These are phyloP conservation scores for Chalaropsis ovoidea DNA, from an alignment of 2,329 filamentous ascomycete species.

Conservation along the genomic window DNA sequence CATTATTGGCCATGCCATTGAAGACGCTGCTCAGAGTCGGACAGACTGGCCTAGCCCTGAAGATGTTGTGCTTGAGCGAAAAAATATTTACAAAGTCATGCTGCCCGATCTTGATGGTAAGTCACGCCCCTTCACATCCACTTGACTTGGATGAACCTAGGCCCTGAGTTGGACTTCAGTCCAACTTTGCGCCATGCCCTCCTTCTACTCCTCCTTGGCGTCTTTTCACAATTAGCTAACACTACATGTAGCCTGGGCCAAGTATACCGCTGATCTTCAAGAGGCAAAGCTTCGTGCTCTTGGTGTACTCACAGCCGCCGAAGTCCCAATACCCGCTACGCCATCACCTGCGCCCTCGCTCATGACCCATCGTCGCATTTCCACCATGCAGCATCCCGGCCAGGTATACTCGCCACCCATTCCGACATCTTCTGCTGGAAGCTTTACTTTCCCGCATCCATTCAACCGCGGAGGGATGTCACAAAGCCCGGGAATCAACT, in stretches of 20 bases:
- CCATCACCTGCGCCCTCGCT: conserved; percentile 20
- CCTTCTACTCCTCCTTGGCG: no score
- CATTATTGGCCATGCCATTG: conserved; percentile 33
- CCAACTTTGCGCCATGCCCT: background rate
- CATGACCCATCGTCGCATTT: conserved; percentile 28
- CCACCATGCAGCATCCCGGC: conserved; percentile 63
- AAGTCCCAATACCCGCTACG: conserved; percentile 50
- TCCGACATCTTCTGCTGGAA: conserved; percentile 52
- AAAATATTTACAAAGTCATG: conserved; percentile 49
- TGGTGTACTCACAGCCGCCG: conserved; percentile 70
- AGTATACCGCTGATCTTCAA: conserved; percentile 70
- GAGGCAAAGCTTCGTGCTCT: conserved; percentile 89
- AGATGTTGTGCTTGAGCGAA: conserved; percentile 48
- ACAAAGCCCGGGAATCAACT: conserved; percentile 52
- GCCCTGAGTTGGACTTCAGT: background rate
- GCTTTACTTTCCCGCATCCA: conserved; percentile 46
- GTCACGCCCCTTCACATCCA: conserved; percentile 27
- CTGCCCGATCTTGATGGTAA: conserved; percentile 59
- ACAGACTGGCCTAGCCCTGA: conserved; percentile 55
- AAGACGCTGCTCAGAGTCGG: conserved; percentile 52
- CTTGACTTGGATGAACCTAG: background rate
- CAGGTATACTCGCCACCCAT: conserved; percentile 76
- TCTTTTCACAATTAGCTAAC: conserved; percentile 17
- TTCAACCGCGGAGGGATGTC: conserved; percentile 53
- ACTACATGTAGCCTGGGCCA: conserved; percentile 47